Conservation (phyloP, 257 asterid genomes). For the Solanum chmielewskii region DNA sequence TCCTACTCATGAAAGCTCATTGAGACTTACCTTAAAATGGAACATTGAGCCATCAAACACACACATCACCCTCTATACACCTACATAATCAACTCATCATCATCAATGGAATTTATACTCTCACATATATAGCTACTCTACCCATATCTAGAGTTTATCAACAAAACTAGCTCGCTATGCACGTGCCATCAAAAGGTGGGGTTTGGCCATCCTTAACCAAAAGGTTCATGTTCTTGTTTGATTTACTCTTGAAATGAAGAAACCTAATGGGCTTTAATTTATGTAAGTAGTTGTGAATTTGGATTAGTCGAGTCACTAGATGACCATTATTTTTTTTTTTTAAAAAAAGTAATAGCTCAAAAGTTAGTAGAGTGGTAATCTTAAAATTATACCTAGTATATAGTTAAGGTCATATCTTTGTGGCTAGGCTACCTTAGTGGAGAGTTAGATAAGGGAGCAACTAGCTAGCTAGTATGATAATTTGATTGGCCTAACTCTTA, state of each 20-base stretch:
- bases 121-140: not conserved
- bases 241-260: not conserved
- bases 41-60: not conserved
- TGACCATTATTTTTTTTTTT: too few species aligned
- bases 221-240: not conserved
- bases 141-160: not conserved
- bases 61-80: not conserved
- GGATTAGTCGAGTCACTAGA: not conserved
- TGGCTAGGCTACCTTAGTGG: not conserved
- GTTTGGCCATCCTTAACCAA: not conserved
- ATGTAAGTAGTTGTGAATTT: not conserved
- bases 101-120: not conserved
- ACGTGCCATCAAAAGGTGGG: not conserved
- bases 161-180: not conserved
- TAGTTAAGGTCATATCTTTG: not conserved
- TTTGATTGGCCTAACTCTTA: not conserved
- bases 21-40: conserved; percentile 12
- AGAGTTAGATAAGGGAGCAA: not conserved
- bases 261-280: not conserved
- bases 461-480: not conserved
- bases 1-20: not conserved
- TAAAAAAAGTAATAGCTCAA: not conserved
- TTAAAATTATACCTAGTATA: not conserved
- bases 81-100: not conserved
- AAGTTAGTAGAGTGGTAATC: not conserved